Evolutionary conservation across 345 rosid genomes (phyloP).

Genomic region (Acer yangbiense): DNA sequence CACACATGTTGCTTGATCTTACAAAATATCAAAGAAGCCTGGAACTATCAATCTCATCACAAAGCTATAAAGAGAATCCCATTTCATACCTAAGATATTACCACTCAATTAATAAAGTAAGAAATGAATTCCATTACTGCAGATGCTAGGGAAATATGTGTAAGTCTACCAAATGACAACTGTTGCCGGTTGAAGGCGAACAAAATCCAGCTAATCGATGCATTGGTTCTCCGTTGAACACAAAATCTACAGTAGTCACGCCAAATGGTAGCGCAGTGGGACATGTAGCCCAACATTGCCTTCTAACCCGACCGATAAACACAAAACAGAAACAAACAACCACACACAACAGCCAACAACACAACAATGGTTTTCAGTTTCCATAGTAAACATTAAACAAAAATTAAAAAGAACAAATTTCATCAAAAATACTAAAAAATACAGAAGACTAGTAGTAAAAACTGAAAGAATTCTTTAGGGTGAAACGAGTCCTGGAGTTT

Average conservation of each 20-base stretch:
- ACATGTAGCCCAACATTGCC: conserved; percentile 37
- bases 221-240: conserved; percentile 27
- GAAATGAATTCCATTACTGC: conserved; percentile 30
- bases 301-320: conserved; percentile 34
- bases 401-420: conserved; percentile 11
- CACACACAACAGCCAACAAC: conserved; percentile 38
- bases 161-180: conserved; percentile 34
- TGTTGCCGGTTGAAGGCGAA: conserved; percentile 30
- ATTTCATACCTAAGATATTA: conserved; percentile 25
- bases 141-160: conserved; percentile 29
- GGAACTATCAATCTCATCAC: conserved; percentile 11
- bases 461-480: not conserved
- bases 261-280: conserved; percentile 29
- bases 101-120: conserved; percentile 22
- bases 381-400: conserved; percentile 25
- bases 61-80: conserved; percentile 26
- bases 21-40: conserved; percentile 5
- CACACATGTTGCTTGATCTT: not conserved
- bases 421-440: conserved; percentile 8
- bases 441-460: not conserved
- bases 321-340: conserved; percentile 32
- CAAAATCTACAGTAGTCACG: conserved; percentile 25
- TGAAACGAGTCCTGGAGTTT: not conserved
- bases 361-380: conserved; percentile 31
- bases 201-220: conserved; percentile 29